Conservation (phyloP, 2,329 filamentous ascomycete genomes). For the Paecilomyces sp. region DNA sequence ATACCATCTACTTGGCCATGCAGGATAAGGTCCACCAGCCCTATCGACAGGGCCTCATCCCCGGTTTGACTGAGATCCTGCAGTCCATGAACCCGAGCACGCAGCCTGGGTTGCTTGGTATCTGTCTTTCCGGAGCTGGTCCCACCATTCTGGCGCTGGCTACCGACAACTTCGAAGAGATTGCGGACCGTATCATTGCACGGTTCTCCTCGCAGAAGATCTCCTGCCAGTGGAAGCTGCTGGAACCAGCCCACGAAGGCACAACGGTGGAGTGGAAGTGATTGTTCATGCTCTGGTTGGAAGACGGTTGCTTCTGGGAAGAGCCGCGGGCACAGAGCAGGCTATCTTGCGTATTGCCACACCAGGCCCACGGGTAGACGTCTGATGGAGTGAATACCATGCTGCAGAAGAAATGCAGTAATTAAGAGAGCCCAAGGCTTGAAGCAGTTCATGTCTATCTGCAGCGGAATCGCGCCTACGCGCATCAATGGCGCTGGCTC, state of each 20-base stretch:
- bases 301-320: neutral
- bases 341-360: neutral
- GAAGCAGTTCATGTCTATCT: neutral
- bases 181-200: constrained; percentile 70
- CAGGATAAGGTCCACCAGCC: constrained; percentile 98
- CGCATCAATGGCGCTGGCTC: neutral
- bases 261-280: constrained; percentile 27
- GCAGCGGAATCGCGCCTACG: neutral
- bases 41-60: constrained; percentile 85
- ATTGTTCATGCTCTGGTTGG: neutral
- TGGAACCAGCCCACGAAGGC: constrained; percentile 73
- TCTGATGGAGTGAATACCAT: neutral
- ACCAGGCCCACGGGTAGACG: neutral
- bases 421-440: neutral
- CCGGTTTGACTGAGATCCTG: constrained; percentile 83
- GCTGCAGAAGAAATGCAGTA: neutral
- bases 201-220: constrained; percentile 62
- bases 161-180: constrained; percentile 79
- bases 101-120: constrained; percentile 82
- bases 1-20: constrained; percentile 96
- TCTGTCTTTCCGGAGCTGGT: constrained; percentile 89
- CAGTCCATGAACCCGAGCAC: constrained; percentile 82
- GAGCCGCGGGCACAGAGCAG: neutral
- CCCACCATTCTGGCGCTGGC: constrained; percentile 92
- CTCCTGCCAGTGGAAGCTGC: constrained; percentile 74